Evolutionary conservation across 2,329 filamentous ascomycete species (phyloP), one percentile per base, ranked within the genome.

Genomic region (Dothiorella sarmentorum): DNA sequence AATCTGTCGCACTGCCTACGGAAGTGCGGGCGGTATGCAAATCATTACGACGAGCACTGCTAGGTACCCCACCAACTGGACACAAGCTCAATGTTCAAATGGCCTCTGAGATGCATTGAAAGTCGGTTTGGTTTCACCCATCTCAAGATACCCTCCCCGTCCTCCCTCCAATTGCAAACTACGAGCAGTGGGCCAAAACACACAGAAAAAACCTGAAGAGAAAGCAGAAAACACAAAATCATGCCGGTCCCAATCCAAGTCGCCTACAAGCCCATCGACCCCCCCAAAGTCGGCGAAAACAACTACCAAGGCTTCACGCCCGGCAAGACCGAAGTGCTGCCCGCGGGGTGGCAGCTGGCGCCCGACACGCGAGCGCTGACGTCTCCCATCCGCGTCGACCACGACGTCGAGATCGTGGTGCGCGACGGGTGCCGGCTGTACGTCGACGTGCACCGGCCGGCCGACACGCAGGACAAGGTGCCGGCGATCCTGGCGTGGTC

Each of bases 401-500:
- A 78, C 58, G 77, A 80, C 63, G 72, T 79, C 27, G 71, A 73
- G 35, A 75, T 80, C 37, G 63, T 65, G 3, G 69, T 78, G 1
- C 70, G 76, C 44, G 76, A 80, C 61, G 77, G 78, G 18, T 66
- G 61, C 10, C 66, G 66, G 0, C 66, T 80, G 0, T 79, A 78
- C 61, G 69, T 68, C 7, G 78, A 80, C 49, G 69, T 80, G 31
- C 33, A 47, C 61, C 69, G 78, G 5, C 76, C 77, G 0, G 66
- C 73, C 1, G 64, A 66, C 26, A 58, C 60, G 15, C 58, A 62
- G 13, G 66, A 65, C 51, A 73, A 70, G 35, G 64, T 78, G 0
- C 77, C 78, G 1, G 77, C 76, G 1, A 65, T 80, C 22, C 62
- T 81, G 1, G 69, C 68, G 49, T 80, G 75, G 75, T 73, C 70